A percentile compares a stretch with the other conserved stretches of the same genome.
Evolutionary conservation across 2,329 filamentous ascomycete genomes (phyloP).

Genomic region (Coniochaeta prunicola): DNA sequence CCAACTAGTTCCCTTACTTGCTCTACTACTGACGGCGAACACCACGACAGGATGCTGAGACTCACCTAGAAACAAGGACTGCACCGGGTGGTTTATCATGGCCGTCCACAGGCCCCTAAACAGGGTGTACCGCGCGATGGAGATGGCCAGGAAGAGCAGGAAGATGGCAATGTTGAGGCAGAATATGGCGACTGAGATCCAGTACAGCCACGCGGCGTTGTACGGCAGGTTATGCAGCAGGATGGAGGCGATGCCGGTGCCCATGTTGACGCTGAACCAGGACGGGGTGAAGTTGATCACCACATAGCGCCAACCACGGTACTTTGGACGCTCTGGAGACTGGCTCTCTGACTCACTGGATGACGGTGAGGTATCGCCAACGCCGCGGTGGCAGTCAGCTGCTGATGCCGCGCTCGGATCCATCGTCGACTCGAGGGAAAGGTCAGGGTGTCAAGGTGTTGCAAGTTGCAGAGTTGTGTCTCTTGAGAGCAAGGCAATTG

Average conservation of each 20-base stretch:
- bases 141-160: constrained; percentile 38
- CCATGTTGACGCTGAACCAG: constrained; percentile 52
- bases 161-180: constrained; percentile 49
- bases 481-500: neutral
- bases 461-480: neutral
- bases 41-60: neutral
- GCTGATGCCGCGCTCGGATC: neutral
- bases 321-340: neutral
- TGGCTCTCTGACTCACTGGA: neutral
- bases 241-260: constrained; percentile 55
- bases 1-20: neutral
- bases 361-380: neutral
- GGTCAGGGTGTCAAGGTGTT: neutral
- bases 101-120: constrained; percentile 54
- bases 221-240: constrained; percentile 53
- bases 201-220: constrained; percentile 42
- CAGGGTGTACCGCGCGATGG: constrained; percentile 47
- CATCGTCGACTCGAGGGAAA: neutral
- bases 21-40: neutral
- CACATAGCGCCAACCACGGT: constrained; percentile 23
- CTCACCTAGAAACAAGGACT: constrained; percentile 47
- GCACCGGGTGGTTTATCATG: constrained; percentile 54
- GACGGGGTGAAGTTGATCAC: constrained; percentile 38
- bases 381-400: neutral
- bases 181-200: constrained; percentile 49